phyloP scores from a whole-genome alignment of 2,329 filamentous ascomycete species.

The Fusarium nisikadoi region DNA sequence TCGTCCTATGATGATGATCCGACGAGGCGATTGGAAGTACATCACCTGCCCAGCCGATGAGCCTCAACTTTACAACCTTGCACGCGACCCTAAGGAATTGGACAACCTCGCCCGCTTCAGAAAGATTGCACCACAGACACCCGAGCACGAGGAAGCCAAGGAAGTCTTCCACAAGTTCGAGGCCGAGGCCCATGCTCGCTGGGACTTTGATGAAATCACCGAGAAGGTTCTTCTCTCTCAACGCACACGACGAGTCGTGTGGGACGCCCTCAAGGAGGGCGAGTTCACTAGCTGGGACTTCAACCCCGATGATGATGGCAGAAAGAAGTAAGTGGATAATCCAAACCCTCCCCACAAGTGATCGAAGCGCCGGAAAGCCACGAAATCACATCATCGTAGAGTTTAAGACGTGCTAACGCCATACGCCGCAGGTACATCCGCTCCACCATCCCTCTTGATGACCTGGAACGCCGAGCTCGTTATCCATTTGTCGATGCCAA shows the following conservation, averaged over 20 bases:
- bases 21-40: conserved; percentile 90
- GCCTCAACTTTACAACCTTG: conserved; percentile 85
- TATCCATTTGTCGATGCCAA: conserved; percentile 73
- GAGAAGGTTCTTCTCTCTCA: conserved; percentile 79
- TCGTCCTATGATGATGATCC: conserved; percentile 93
- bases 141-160: conserved; percentile 59
- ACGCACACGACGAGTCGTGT: conserved; percentile 80
- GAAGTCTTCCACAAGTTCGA: conserved; percentile 73
- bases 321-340: conserved; percentile 65
- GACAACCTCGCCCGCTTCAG: conserved; percentile 71
- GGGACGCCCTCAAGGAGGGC: conserved; percentile 81
- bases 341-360: conserved; percentile 12
- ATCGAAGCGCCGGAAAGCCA: conserved; percentile 4
- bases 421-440: conserved; percentile 78
- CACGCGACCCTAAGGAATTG: conserved; percentile 79
- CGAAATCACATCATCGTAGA: conserved; percentile 42
- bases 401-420: conserved; percentile 47
- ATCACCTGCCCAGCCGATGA: conserved; percentile 86
- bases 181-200: conserved; percentile 77
- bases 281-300: conserved; percentile 87
- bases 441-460: conserved; percentile 81
- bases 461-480: conserved; percentile 79
- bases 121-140: conserved; percentile 53
- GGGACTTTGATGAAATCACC: conserved; percentile 85
- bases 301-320: conserved; percentile 77